Conservation (phyloP, 176 grass and related monocot species). For the Cenchrus fungigraminus region DNA sequence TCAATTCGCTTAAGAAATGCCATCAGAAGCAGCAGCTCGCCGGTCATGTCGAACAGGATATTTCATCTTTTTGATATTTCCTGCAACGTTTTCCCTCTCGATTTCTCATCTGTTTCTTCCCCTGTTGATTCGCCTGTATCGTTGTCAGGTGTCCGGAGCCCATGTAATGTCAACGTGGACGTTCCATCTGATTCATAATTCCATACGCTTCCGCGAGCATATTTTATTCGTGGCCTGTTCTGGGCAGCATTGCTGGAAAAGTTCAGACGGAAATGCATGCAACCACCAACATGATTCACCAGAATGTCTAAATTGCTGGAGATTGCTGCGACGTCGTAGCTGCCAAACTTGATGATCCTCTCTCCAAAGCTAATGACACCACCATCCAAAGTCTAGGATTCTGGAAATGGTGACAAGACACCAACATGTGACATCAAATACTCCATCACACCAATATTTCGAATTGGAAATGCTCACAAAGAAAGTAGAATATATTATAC, state of each 20-base stretch:
- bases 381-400: not conserved
- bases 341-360: slow-evolving; percentile 42
- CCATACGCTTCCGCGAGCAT: not conserved
- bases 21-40: slow-evolving; percentile 37
- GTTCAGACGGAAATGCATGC: not conserved
- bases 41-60: slow-evolving; percentile 33
- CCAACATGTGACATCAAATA: not conserved
- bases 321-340: slow-evolving; percentile 21
- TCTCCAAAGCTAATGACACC: not conserved
- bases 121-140: slow-evolving; percentile 5
- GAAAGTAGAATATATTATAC: not conserved
- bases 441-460: not conserved
- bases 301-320: not conserved
- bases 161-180: slow-evolving; percentile 33
- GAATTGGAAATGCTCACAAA: not conserved
- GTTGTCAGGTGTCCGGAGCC: slow-evolving; percentile 26
- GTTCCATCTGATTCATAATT: slow-evolving; percentile 40
- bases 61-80: slow-evolving; percentile 36
- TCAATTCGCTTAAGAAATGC: slow-evolving; percentile 37
- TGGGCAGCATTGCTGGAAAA: not conserved
- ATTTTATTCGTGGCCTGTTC: slow-evolving; percentile 23
- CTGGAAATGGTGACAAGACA: not conserved
- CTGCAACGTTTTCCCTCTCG: not conserved
- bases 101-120: not conserved
- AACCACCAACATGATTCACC: slow-evolving; percentile 5